Evolutionary conservation across 2,329 filamentous ascomycete genomes (phyloP).

Genomic region (Chaetothyriales sp.): DNA sequence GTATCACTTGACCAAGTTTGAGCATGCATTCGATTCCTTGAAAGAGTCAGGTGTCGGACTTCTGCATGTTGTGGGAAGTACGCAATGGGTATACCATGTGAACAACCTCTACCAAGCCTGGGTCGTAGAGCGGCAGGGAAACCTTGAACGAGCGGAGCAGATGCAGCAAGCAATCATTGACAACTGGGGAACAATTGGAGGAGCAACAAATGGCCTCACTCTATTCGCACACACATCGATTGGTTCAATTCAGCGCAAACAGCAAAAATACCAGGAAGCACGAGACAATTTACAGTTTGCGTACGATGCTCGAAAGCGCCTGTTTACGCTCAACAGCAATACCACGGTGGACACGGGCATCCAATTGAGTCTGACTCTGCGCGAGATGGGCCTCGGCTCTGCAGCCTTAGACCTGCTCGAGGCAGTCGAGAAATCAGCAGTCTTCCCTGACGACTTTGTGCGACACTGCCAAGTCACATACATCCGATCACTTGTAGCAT

Average conservation of each 20-base stretch:
- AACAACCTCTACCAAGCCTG: neutral
- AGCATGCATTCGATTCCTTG: neutral
- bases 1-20: neutral
- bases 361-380: neutral
- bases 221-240: neutral
- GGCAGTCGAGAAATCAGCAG: neutral
- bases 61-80: neutral
- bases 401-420: neutral
- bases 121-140: neutral
- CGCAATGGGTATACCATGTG: neutral
- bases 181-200: neutral
- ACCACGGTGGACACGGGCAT: slow-evolving; percentile 1
- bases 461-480: slow-evolving; percentile 1
- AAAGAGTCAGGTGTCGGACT: neutral
- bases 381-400: neutral
- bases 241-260: slow-evolving; percentile 3
- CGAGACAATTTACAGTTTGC: neutral
- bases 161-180: neutral
- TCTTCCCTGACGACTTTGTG: slow-evolving; percentile 2
- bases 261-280: neutral
- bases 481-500: neutral
- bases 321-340: slow-evolving; percentile 1
- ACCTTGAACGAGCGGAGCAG: neutral
- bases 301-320: neutral
- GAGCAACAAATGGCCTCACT: neutral